Base-by-base conservation (phyloP, 2,329 filamentous ascomycete genomes). In the Diaporthe capsici region DNA sequence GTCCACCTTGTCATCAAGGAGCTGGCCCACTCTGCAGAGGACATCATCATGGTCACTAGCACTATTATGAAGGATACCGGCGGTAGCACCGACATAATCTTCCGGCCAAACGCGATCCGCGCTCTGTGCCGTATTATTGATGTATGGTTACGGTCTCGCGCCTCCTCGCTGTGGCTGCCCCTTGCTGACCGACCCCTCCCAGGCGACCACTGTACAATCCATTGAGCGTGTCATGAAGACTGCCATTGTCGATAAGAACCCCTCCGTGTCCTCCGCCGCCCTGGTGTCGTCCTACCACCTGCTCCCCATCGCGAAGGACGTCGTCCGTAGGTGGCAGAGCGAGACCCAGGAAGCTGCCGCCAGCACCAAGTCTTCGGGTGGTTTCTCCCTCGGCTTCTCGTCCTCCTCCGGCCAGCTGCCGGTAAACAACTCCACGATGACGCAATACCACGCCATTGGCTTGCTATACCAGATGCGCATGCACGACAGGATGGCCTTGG, bases 51-150 rank as follows among this genome's bases (percentile, higher is more conserved):
- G 97, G 97, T 98, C 77, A 99, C 97, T 25, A 98, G 95, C 86
- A 98, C 96, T 80, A 98, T 99, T 81, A 99, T 98, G 97, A 99
- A 99, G 89, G 97, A 99, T 85, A 98, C 96, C 15, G 95, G 96
- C 71, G 95, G 97, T 78, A 95, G 96, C 82, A 98, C 95, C 82
- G 97, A 98, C 83, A 94, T 96, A 72, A 92, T 98, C 74, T 98
- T 96, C 88, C 91, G 97, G 81, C 95, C 97, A 71, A 99, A 99
- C 87, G 96, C 97, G 78, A 98, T 98, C 83, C 91, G 97, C 81
- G 96, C 96, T 53, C 89, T 98, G 80, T 98, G 96, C 88, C 94
- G 97, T 80, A 98, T 99, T 82, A 98, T 98, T 83, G 95, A 98
- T 87, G 95, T 96, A 90, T 82, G 92, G 44, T n/a, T 8, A 89